phyloP scores from a whole-genome alignment of 2,329 filamentous ascomycete genomes.

The Trichoderma sp. region DNA sequence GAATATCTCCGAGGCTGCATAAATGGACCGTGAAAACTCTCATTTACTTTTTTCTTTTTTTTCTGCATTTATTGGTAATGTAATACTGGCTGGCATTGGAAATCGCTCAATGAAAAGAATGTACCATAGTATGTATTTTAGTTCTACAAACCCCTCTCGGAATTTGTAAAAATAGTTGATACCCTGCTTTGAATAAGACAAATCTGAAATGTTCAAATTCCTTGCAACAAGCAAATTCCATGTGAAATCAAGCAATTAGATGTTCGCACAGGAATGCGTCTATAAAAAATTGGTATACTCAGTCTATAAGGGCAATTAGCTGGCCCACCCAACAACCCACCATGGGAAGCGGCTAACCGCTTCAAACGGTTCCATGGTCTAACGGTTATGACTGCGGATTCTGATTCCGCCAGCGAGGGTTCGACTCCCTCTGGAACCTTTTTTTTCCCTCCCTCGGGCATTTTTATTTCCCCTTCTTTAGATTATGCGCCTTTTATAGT shows the following conservation, averaged over 20 bases:
- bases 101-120: neutral
- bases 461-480: neutral
- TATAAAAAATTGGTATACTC: neutral
- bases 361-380: constrained; percentile 21
- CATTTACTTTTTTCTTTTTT: neutral
- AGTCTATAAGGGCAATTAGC: neutral
- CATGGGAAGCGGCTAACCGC: constrained; percentile 14
- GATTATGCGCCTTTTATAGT: neutral
- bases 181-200: constrained; percentile 11
- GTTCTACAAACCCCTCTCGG: constrained; percentile 11
- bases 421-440: constrained; percentile 21
- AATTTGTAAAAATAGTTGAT: constrained; percentile 14
- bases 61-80: neutral
- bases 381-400: constrained; percentile 23
- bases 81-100: neutral
- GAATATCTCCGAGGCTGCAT: constrained; percentile 21
- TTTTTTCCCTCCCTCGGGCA: neutral
- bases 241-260: neutral
- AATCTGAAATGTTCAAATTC: neutral
- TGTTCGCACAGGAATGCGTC: neutral
- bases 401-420: constrained; percentile 23
- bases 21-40: neutral
- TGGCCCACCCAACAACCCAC: neutral
- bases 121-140: constrained; percentile 4
- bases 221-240: neutral